A percentile compares a stretch with the other conserved stretches of the same genome.
These are phyloP conservation scores for Postia placenta DNA, from an alignment of 768 basidiomycete species.

Conservation along the genomic window DNA sequence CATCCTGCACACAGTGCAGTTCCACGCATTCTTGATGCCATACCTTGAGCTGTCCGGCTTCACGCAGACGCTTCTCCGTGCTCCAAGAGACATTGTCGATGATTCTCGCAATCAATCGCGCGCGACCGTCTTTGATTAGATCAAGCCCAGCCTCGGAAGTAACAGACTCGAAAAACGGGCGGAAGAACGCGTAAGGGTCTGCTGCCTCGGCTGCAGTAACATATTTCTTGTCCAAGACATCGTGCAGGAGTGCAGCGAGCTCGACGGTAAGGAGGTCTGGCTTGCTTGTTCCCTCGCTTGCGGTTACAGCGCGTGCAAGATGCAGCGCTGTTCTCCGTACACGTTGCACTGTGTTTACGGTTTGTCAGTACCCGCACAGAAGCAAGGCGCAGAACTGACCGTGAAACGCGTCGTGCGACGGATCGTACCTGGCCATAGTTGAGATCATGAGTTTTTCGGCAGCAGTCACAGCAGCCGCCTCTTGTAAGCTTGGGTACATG, in stretches of 20 bases:
- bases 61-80: constrained; percentile 66
- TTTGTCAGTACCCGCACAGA: neutral
- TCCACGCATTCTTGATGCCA: constrained; percentile 74
- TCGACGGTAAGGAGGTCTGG: constrained; percentile 77
- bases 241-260: constrained; percentile 83
- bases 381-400: constrained; percentile 36
- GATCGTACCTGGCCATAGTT: constrained; percentile 72
- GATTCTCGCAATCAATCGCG: constrained; percentile 48
- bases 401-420: constrained; percentile 76
- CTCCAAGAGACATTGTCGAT: constrained; percentile 83
- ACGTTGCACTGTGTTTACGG: constrained; percentile 56
- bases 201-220: constrained; percentile 45
- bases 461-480: constrained; percentile 44
- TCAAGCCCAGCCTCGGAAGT: constrained; percentile 41
- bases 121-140: constrained; percentile 56
- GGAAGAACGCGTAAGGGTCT: constrained; percentile 61
- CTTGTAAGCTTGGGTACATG: constrained; percentile 45
- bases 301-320: constrained; percentile 46
- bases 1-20: constrained; percentile 64
- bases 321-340: constrained; percentile 73
- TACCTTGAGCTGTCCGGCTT: constrained; percentile 44
- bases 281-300: constrained; percentile 20
- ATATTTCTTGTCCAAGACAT: constrained; percentile 85
- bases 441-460: constrained; percentile 68
- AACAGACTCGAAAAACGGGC: constrained; percentile 50